Percentiles rank a stretch among this genome's conserved stretches.
phyloP scores from a whole-genome alignment of 306 rosid genomes.

The Phaseolus lunatus region DNA sequence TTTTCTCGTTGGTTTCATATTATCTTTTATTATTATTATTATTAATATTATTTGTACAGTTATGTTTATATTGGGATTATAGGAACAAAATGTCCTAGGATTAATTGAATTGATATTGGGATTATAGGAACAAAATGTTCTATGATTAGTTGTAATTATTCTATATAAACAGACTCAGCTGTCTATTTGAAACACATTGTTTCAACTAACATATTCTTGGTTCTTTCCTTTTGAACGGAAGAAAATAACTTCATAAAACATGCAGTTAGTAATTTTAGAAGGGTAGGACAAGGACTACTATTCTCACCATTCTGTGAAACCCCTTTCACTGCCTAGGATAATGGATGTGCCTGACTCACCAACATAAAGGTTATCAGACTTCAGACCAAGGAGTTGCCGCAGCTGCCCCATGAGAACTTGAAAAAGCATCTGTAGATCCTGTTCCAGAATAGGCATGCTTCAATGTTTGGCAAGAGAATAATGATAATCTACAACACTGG shows the following conservation, averaged over 20 bases:
- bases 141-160: too few relatives aligned
- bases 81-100: too few relatives aligned
- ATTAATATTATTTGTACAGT: too few relatives aligned
- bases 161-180: too few relatives aligned
- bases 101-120: too few relatives aligned
- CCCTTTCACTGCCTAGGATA: constrained; percentile 83
- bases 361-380: constrained; percentile 62
- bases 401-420: constrained; percentile 92
- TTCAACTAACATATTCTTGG: too few relatives aligned
- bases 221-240: background rate
- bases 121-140: too few relatives aligned
- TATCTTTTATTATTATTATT: too few relatives aligned
- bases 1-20: too few relatives aligned
- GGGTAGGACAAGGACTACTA: constrained; percentile 1
- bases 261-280: background rate
- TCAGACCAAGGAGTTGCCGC: constrained; percentile 94
- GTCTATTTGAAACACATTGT: too few relatives aligned
- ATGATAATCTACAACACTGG: constrained; percentile 32
- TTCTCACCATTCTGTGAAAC: constrained; percentile 88
- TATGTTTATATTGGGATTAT: too few relatives aligned
- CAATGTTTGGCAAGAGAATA: constrained; percentile 44
- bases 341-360: constrained; percentile 73
- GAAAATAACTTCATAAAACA: constrained; percentile 1
- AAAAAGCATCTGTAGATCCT: constrained; percentile 80
- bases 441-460: constrained; percentile 57